Evolutionary conservation across 2,329 filamentous ascomycete species (phyloP), one percentile per base, ranked within the genome.

Genomic region (Lachnellula occidentalis): DNA sequence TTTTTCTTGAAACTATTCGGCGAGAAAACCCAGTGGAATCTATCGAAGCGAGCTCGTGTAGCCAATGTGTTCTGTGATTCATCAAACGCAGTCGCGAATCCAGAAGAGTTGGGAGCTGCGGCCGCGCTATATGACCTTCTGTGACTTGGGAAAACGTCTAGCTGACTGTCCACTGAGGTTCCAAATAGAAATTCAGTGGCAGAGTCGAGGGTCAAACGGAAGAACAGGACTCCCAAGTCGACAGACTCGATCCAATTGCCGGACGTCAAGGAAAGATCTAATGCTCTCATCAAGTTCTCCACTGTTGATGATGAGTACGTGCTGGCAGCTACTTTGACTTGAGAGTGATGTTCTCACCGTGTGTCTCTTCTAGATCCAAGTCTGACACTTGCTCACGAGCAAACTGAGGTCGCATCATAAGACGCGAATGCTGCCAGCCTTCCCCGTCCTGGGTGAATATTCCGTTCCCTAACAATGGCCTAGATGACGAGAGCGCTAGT

Each of bases 181-280:
- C 81, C 81, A 53, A 84, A 82, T 1, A 85, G 66, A 60, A 84
- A 82, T 39, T 68, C 66, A 2, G 66, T 67, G 15, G 67, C 69
- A 1, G 67, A 68, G 59, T 89, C 83, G 19, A 89, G 73, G 0
- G 72, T 74, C 3, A 88, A 73, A 62, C 78, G 76, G 62, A 85
- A 84, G 62, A 90, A 82, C 6, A 87, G 70, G 2, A 74, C 73
- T 58, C 86, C 80, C 2, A 90, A 67, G 59, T 90, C 83, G 19
- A 89, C 73, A 65, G 68, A 53, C 60, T 69, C 0, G 1, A 71
- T 73, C 21, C 69, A 69, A 49, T 80, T 76, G 60, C 83, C 74
- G 9, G 27, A 31, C 3, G 81, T 80, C 3, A 88, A 75, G 1
- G 74, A 73, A 22, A 78, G 69, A 51, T 89, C 71, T 42, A 85